Percentiles rank a stretch among this genome's conserved stretches.
phyloP scores from a whole-genome alignment of 768 basidiomycete species.

The Termitomyces sp. region DNA sequence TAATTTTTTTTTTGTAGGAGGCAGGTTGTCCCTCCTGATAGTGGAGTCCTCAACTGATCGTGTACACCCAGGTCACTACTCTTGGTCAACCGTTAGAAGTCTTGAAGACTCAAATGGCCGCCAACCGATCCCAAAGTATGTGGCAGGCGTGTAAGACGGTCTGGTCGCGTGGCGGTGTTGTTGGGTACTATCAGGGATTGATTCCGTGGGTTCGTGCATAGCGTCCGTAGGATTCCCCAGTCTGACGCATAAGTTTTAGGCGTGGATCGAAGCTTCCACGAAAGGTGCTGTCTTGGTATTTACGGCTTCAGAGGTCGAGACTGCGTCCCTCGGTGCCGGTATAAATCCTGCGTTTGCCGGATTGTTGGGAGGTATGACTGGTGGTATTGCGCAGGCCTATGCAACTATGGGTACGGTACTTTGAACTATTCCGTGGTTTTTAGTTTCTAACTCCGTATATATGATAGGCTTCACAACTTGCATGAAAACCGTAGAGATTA shows the following conservation, averaged over 20 bases:
- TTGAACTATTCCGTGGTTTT: background rate
- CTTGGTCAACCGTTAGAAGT: conserved; percentile 98
- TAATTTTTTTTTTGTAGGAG: conserved; percentile 43
- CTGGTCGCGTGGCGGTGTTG: conserved; percentile 85
- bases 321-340: conserved; percentile 54
- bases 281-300: conserved; percentile 97
- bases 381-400: conserved; percentile 96
- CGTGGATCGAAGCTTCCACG: conserved; percentile 99
- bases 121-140: conserved; percentile 92
- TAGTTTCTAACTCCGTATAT: background rate
- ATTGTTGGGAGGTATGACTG: conserved; percentile 94
- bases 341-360: conserved; percentile 80
- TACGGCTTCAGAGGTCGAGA: conserved; percentile 93
- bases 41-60: background rate
- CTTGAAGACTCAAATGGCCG: conserved; percentile 99
- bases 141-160: conserved; percentile 76
- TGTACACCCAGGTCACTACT: conserved; percentile 74
- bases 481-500: conserved; percentile 99
- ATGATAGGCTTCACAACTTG: conserved; percentile 90
- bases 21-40: conserved; percentile 36
- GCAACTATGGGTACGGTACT: conserved; percentile 98
- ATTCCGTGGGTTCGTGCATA: conserved; percentile 84
- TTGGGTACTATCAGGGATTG: conserved; percentile 95
- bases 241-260: conserved; percentile 39
- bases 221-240: conserved; percentile 1